Base-by-base conservation (phyloP, 768 basidiomycete genomes). In the Termitomyces heimii region DNA sequence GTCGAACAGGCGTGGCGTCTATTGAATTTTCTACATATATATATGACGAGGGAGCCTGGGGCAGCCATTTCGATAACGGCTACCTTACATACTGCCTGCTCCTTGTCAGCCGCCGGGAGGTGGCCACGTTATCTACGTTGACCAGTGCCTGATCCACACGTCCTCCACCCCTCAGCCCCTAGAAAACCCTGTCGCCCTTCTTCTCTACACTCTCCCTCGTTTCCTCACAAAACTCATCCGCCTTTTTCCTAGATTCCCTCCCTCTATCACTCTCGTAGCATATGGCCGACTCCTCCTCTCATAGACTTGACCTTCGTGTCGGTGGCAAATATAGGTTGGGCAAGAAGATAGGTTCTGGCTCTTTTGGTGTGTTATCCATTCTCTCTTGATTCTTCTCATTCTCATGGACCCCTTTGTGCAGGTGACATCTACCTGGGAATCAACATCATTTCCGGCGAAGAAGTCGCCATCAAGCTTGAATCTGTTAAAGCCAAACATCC, bases 401-500 rank as follows among this genome's bases (percentile, higher is more conserved):
- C n/a, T 42, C 7, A 51, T 46, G 10, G 55, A 48, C 39, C n/a
- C n/a, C 51, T 46, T 40, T 46, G 50, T 43, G 24, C 46, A 96
- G 96, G 94, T 73, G 96, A 98, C 71, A 98, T 99, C 75, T 98
- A 98, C 73, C 92, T 98, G 60, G 97, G 97, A 57, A 96, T 97
- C 73, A 99, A 98, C 82, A 98, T 99, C 78, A 98, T 98, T 70
- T 98, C 96, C 18, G 96, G 96, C 26, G 97, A 99, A 72, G 97
- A 98, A 71, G 96, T 98, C 60, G 97, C 94, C 70, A 99, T 99
- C 83, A 99, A 99, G 77, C 92, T 99, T 66, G 97, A 99, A 76
- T 98, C 96, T 2, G 94, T 98, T 73, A 99, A 99, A 75, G 97
- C 97, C 64, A 99, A 99, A 74, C 97, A 99, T 65, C 97, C 97